phyloP scores from a whole-genome alignment of 805 yeast species.

The Kazachstania martiniae region DNA sequence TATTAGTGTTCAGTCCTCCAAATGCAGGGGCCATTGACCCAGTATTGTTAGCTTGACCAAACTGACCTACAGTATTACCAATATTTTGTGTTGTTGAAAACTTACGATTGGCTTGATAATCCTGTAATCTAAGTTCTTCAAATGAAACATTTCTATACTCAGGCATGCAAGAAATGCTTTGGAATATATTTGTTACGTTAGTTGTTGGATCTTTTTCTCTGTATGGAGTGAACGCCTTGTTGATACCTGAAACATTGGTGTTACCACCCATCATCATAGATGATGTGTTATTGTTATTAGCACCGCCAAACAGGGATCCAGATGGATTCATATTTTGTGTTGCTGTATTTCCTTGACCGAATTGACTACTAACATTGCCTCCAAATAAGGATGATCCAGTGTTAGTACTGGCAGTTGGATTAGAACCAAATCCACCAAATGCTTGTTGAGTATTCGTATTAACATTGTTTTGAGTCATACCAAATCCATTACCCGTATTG shows the following conservation, averaged over 20 bases:
- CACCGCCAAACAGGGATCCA: slow-evolving; percentile 15
- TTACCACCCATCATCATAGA: slow-evolving; percentile 4
- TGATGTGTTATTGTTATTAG: slow-evolving; percentile 9
- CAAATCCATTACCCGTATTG: slow-evolving; percentile 1
- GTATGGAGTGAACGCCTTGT: slow-evolving; percentile 56
- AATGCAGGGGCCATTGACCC: not conserved
- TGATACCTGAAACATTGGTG: slow-evolving; percentile 31
- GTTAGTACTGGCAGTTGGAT: slow-evolving; percentile 19
- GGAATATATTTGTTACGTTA: slow-evolving; percentile 48
- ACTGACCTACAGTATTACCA: not conserved
- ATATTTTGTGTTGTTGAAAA: slow-evolving; percentile 3
- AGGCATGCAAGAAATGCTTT: slow-evolving; percentile 80
- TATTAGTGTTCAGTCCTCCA: not conserved
- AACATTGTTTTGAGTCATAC: slow-evolving; percentile 4
- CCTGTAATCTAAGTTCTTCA: slow-evolving; percentile 85
- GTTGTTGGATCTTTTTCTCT: slow-evolving; percentile 61
- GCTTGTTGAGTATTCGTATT: slow-evolving; percentile 3
- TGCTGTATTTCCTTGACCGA: too few relatives aligned
- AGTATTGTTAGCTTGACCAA: not conserved
- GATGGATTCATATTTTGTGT: slow-evolving; percentile 4
- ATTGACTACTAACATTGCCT: slow-evolving; percentile 5
- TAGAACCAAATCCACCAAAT: slow-evolving; percentile 30
- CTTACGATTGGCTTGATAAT: slow-evolving; percentile 56
- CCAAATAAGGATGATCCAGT: slow-evolving; percentile 8
- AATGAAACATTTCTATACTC: slow-evolving; percentile 72